Base-by-base conservation (phyloP, 306 rosid species). In the Quercus parvula region DNA sequence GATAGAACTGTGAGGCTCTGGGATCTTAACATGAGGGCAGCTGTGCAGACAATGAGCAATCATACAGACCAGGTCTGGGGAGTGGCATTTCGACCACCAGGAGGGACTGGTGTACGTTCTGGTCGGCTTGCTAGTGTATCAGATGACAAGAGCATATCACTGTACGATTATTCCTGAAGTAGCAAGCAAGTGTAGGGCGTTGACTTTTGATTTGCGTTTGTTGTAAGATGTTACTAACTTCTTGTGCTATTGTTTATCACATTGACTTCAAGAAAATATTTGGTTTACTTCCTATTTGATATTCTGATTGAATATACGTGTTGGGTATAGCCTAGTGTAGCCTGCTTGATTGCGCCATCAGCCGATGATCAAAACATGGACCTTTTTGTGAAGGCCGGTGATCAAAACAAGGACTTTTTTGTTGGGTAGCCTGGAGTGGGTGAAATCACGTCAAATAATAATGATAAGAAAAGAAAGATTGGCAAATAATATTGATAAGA, bases 31-130 rank as follows among this genome's bases (percentile, higher is more conserved):
- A 93, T 87, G 98, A 88, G 97, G 81, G 93, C 90, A 0, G 90
- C 99, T 22, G 98, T 96, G 59, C 99, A 96, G 87, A 96, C 99
- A 20, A 96, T 93, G 97, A 90, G 92, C 85, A 96, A 91, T 87
- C 99, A 96, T 67, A 74, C 86, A 5, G 99, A 96, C 81, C 99
- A 93, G 87, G 99, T 96, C 6, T 96, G 99, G 99, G 96, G 89
- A 27, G 98, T 96, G 84, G 87, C 99, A 25, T 96, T 96, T 82
- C 91, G 97, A 81, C 97, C 98, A 28, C 94, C 86, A 8, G 93
- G 94, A 76, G 92, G 91, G 61, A 85, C 78, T 24, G 90, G 83
- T 15, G 77, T 83, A 22, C 87, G 91, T 54, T 73, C 77, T 33
- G 98, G 94, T 54, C 91, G 98, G 63, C 98, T 93, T 67, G 98